phyloP scores from a whole-genome alignment of 176 grass and related monocot species.

The Miscanthus lutarioriparius region DNA sequence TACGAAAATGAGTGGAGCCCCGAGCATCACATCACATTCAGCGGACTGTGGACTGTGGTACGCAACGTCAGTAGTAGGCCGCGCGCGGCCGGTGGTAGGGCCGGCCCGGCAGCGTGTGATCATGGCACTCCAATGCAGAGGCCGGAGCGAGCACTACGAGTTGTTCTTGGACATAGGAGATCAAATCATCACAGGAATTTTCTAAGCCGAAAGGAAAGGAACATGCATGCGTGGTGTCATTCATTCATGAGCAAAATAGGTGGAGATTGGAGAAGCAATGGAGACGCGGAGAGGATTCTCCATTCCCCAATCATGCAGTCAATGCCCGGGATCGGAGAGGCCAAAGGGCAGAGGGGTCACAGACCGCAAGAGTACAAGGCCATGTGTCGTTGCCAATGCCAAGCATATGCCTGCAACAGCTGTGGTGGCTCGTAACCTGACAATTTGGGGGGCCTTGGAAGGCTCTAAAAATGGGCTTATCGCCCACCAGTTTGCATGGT shows the following conservation, averaged over 20 bases:
- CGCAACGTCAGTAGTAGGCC: neutral
- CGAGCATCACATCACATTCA: slow-evolving; percentile 22
- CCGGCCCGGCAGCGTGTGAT: slow-evolving; percentile 29
- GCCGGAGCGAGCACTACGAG: neutral
- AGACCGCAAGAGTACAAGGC: slow-evolving; percentile 24
- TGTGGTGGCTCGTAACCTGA: neutral
- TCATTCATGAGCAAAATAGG: neutral
- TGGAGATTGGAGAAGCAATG: neutral
- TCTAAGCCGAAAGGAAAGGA: slow-evolving; percentile 39
- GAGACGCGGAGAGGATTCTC: slow-evolving; percentile 5
- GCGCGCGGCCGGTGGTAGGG: neutral
- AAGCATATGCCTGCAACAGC: neutral
- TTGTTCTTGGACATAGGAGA: neutral
- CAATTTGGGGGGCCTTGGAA: slow-evolving; percentile 13
- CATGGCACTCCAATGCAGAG: slow-evolving; percentile 43
- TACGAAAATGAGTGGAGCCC: slow-evolving; percentile 8
- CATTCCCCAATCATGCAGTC: slow-evolving; percentile 54
- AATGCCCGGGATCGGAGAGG: slow-evolving; percentile 18
- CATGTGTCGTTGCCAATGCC: slow-evolving; percentile 38
- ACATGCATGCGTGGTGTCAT: neutral
- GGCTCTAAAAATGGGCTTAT: slow-evolving; percentile 34
- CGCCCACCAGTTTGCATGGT: slow-evolving; percentile 40
- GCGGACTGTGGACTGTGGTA: slow-evolving; percentile 8
- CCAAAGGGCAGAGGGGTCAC: neutral
- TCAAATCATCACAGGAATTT: slow-evolving; percentile 43